phyloP scores from a whole-genome alignment of 768 basidiomycete species.

The Phanerochaete carnosa region DNA sequence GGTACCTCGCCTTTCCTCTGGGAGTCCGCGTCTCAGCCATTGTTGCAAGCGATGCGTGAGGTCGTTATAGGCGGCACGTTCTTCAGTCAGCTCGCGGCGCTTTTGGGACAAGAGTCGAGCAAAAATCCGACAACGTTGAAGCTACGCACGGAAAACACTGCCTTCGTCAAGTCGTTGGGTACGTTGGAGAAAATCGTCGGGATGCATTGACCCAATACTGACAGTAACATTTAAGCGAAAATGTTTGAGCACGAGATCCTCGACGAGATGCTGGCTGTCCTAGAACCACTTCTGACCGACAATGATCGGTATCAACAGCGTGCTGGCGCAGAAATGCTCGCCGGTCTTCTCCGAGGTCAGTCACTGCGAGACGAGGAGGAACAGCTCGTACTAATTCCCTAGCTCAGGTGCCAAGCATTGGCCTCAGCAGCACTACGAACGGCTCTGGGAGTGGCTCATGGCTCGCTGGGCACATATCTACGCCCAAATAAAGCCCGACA shows the following conservation, averaged over 20 bases:
- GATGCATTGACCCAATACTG: not conserved
- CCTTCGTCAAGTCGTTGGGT: constrained; percentile 50
- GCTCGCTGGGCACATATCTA: constrained; percentile 61
- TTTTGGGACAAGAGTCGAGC: constrained; percentile 83
- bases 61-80: constrained; percentile 48
- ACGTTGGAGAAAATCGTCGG: constrained; percentile 6
- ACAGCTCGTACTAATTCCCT: not conserved
- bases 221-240: constrained; percentile 48
- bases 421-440: constrained; percentile 47
- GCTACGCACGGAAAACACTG: constrained; percentile 50
- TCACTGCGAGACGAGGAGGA: constrained; percentile 6
- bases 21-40: constrained; percentile 50
- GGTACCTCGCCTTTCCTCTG: constrained; percentile 42
- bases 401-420: constrained; percentile 79
- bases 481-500: constrained; percentile 81
- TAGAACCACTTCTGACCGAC: constrained; percentile 63
- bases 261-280: constrained; percentile 46
- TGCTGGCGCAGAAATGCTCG: constrained; percentile 70
- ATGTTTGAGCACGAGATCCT: constrained; percentile 54
- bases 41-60: constrained; percentile 49
- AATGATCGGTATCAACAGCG: constrained; percentile 83
- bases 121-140: constrained; percentile 50
- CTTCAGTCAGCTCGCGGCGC: constrained; percentile 53
- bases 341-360: constrained; percentile 72
- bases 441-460: constrained; percentile 72